Base-by-base conservation (phyloP, 495 filamentous ascomycete species). In the Monascus purpureus region DNA sequence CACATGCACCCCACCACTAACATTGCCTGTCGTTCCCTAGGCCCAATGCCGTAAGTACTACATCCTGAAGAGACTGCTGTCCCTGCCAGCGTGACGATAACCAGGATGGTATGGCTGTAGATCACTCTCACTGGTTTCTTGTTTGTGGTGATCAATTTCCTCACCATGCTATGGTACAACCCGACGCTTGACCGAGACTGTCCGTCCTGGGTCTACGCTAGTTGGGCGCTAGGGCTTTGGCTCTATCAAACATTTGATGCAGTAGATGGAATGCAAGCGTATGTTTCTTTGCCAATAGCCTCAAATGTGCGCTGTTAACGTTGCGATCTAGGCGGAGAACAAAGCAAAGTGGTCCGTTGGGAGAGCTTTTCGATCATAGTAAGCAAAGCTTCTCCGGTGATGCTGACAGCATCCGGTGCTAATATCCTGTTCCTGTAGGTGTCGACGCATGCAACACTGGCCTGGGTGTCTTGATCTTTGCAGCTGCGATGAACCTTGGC, bases 161-260 rank as follows among this genome's bases (percentile, higher is more conserved):
- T 94, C 45, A 95, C 90, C 5, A 57, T 97, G 47, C 68, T 97
- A 31, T 96, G 83, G 81, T 97, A 95, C 60, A 90, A 85, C 44
- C 88, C 90, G n/a, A 79, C 72, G 0, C 63, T 97, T 31, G 90
- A 97, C 55, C 76, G 80, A 52, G 83, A 97, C 52, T 95, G 87
- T 52, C 90, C 90, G 5, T 40, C 67, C 0, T 96, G 88, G 90
- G 90, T 97, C 11, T 97, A 96, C 66, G 78, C 75, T 31, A 79
- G 74, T 39, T 97, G 84, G 77, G 75, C 92, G 13, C 59, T 80
- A 28, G 90, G 90, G 2, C 57, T 97, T 42, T 94, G 95, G 52
- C 57, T 97, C 20, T 97, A 97, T 49, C 90, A 97, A 67, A 97
- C 90, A 1, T 95, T 96, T 55, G 90, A 97, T 59, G 90, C 88